phyloP scores from a whole-genome alignment of 306 rosid species.

The Trifolium pratense region DNA sequence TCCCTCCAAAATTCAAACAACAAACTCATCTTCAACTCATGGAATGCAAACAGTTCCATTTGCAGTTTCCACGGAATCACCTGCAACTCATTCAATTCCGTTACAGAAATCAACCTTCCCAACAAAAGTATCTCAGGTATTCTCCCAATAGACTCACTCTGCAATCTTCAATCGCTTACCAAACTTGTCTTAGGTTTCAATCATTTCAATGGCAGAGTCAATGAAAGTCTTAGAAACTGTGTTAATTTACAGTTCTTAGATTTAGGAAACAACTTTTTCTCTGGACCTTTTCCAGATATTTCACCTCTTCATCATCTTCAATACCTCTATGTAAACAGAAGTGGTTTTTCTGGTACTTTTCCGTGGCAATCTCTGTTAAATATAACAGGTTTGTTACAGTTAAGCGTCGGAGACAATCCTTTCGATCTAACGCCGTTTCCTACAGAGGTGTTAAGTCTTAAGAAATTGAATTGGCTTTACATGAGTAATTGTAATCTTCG shows the following conservation, averaged over 20 bases:
- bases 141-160: constrained; percentile 66
- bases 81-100: constrained; percentile 51
- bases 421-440: constrained; percentile 67
- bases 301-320: constrained; percentile 53
- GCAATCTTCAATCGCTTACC: constrained; percentile 60
- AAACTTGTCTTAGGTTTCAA: constrained; percentile 73
- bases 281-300: constrained; percentile 67
- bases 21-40: constrained; percentile 41
- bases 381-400: constrained; percentile 53
- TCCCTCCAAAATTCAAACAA: constrained; percentile 41
- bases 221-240: constrained; percentile 64
- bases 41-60: constrained; percentile 45
- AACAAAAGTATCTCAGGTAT: constrained; percentile 51
- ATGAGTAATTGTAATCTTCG: constrained; percentile 61
- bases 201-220: constrained; percentile 47
- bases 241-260: constrained; percentile 61
- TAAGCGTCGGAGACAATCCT: constrained; percentile 81
- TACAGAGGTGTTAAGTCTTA: constrained; percentile 46
- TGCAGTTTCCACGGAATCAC: constrained; percentile 67
- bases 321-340: constrained; percentile 57
- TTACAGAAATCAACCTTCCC: constrained; percentile 67
- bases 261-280: constrained; percentile 69
- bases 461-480: constrained; percentile 67
- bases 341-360: constrained; percentile 72
- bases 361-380: constrained; percentile 72